phyloP scores from a whole-genome alignment of 768 basidiomycete genomes.

The Tulasnella sp. region DNA sequence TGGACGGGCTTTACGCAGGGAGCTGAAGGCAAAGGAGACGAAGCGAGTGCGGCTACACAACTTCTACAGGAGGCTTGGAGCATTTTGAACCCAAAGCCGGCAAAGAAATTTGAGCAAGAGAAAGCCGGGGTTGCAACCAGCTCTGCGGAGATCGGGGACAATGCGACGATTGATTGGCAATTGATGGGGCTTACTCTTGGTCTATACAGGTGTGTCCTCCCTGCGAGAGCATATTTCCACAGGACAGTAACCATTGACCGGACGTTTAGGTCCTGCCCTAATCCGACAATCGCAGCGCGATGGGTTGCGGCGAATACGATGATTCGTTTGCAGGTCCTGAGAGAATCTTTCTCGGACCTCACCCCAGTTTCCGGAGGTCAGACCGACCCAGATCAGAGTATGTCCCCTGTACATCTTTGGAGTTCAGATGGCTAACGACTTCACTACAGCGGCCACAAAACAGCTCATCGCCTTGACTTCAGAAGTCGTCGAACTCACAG shows the following conservation, averaged over 20 bases:
- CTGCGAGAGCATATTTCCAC: neutral
- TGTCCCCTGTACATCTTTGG: neutral
- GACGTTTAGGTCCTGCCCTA: conserved; percentile 1
- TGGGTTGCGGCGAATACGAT: conserved; percentile 17
- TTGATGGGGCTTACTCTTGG: conserved; percentile 22
- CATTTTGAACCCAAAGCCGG: neutral
- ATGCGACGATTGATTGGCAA: neutral
- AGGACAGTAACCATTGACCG: too few relatives aligned
- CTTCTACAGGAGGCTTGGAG: neutral
- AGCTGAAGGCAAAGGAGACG: neutral
- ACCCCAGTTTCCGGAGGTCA: neutral
- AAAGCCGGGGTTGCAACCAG: neutral
- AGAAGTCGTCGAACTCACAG: conserved; percentile 14
- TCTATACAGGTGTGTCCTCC: conserved; percentile 10
- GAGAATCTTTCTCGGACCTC: conserved; percentile 9
- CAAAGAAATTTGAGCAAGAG: conserved; percentile 7
- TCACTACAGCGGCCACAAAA: conserved; percentile 2
- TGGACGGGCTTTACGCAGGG: neutral
- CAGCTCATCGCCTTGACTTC: conserved; percentile 17
- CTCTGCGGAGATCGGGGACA: neutral
- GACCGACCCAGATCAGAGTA: neutral
- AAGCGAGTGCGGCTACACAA: neutral
- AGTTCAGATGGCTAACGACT: neutral
- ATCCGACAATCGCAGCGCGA: conserved; percentile 5
- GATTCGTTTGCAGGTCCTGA: neutral